Evolutionary conservation across 495 filamentous ascomycete genomes (phyloP).

Genomic region (Thermochaetoides thermophila): DNA sequence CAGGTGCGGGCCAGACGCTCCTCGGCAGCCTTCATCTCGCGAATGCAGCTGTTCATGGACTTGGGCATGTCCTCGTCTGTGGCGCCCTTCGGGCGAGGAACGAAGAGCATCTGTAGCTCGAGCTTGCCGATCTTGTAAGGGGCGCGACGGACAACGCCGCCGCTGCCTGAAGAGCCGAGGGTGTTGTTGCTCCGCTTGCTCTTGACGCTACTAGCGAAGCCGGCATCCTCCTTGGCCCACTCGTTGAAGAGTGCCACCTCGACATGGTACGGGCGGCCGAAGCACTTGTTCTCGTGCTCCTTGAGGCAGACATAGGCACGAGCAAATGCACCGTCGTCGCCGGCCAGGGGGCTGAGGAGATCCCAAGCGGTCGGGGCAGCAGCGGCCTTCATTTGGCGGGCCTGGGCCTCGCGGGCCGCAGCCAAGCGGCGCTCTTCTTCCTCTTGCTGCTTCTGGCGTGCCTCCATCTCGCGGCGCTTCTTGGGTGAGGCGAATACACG

Average conservation of each 20-base stretch:
- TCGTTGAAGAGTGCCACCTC: conserved; percentile 94
- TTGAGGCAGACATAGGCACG: conserved; percentile 85
- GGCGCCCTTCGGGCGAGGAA: conserved; percentile 79
- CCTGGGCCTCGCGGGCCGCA: conserved; percentile 49
- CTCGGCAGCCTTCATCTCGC: conserved; percentile 82
- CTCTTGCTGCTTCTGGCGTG: conserved; percentile 59
- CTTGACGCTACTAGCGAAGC: conserved; percentile 59
- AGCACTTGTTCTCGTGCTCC: conserved; percentile 76
- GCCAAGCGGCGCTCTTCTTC: conserved; percentile 48
- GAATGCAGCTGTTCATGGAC: conserved; percentile 89
- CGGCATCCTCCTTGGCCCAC: conserved; percentile 79
- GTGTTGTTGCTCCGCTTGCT: conserved; percentile 63
- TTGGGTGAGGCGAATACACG: conserved; percentile 86
- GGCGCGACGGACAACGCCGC: conserved; percentile 43
- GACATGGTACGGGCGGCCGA: conserved; percentile 70
- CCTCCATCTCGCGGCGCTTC: conserved; percentile 85
- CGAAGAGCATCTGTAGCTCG: conserved; percentile 82
- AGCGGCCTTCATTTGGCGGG: conserved; percentile 34
- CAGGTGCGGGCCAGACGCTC: conserved; percentile 52
- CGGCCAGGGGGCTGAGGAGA: conserved; percentile 68
- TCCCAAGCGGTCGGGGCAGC: conserved; percentile 59
- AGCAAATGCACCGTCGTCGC: conserved; percentile 82
- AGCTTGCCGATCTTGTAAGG: conserved; percentile 93
- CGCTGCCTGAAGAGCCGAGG: conserved; percentile 18
- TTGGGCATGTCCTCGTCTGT: conserved; percentile 95